Conservation (phyloP, 2,329 filamentous ascomycete genomes). For the Plenodomus biglobosus region DNA sequence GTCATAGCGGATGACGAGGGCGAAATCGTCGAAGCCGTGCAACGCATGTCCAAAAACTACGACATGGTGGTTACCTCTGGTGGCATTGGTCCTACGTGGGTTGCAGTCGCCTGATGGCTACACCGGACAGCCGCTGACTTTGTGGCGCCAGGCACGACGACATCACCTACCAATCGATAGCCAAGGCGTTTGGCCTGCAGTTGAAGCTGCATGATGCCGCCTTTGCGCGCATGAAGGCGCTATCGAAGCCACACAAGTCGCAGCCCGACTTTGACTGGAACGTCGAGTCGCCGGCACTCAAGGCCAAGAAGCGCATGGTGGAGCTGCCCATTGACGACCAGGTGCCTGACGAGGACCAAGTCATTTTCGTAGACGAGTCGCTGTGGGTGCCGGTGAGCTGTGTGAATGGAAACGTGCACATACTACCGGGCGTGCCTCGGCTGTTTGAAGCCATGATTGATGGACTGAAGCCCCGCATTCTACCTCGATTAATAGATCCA, state of each 20-base stretch:
- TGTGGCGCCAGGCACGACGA: slow-evolving; percentile 75
- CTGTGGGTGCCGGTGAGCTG: slow-evolving; percentile 89
- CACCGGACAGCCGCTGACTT: slow-evolving; percentile 19
- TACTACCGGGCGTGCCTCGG: slow-evolving; percentile 84
- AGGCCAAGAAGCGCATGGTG: slow-evolving; percentile 88
- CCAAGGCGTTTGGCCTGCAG: slow-evolving; percentile 78
- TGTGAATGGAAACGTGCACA: slow-evolving; percentile 91
- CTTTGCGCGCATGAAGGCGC: slow-evolving; percentile 77
- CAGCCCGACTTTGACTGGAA: slow-evolving; percentile 84
- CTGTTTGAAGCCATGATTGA: slow-evolving; percentile 80
- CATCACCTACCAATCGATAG: slow-evolving; percentile 94
- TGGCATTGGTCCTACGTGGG: slow-evolving; percentile 92
- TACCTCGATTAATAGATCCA: slow-evolving; percentile 73
- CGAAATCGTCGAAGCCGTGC: slow-evolving; percentile 85
- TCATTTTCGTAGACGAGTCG: slow-evolving; percentile 75
- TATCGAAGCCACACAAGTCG: slow-evolving; percentile 72
- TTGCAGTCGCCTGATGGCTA: slow-evolving; percentile 15
- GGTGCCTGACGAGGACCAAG: slow-evolving; percentile 67
- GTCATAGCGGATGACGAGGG: slow-evolving; percentile 90
- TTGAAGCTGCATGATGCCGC: slow-evolving; percentile 77
- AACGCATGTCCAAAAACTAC: slow-evolving; percentile 83
- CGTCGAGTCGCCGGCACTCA: slow-evolving; percentile 72
- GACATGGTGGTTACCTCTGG: slow-evolving; percentile 96
- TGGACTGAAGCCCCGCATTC: slow-evolving; percentile 69
- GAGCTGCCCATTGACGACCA: slow-evolving; percentile 75